Conservation (phyloP, 2,329 filamentous ascomycete genomes). For the Acarospora socialis region DNA sequence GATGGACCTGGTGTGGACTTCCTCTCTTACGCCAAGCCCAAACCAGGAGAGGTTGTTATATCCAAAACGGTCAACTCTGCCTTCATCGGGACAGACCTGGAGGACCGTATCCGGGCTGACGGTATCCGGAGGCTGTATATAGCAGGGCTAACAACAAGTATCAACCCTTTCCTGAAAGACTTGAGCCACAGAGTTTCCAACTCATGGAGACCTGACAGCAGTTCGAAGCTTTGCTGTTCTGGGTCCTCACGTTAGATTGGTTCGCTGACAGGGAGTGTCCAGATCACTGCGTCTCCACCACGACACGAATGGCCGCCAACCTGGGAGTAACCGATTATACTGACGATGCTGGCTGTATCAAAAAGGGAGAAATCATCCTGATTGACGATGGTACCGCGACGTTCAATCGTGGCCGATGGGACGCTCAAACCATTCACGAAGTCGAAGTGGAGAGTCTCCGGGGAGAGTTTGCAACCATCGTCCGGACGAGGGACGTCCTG, state of each 20-base stretch:
- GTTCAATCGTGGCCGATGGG: conserved; percentile 28
- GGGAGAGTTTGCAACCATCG: conserved; percentile 32
- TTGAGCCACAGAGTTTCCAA: too few relatives aligned
- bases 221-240: too few relatives aligned
- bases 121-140: conserved; percentile 27
- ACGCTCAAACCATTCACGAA: conserved; percentile 32
- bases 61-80: conserved; percentile 33
- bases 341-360: conserved; percentile 18
- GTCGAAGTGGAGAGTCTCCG: conserved; percentile 32
- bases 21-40: conserved; percentile 18
- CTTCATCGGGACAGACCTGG: conserved; percentile 33
- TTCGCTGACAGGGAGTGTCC: too few relatives aligned
- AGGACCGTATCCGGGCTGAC: conserved; percentile 22
- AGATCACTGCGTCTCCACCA: conserved; percentile 37
- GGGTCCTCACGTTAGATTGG: too few relatives aligned
- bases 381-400: conserved; percentile 34
- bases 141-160: conserved; percentile 31
- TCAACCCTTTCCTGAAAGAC: too few relatives aligned
- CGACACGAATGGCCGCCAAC: conserved; percentile 34
- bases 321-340: conserved; percentile 27
- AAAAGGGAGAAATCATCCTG: conserved; percentile 25
- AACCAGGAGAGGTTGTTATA: conserved; percentile 25
- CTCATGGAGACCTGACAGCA: too few relatives aligned
- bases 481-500: conserved; percentile 25
- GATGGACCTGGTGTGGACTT: conserved; percentile 17